A percentile compares a stretch with the other conserved stretches of the same genome.
Evolutionary conservation across 176 grass and related monocot genomes (phyloP).

Genomic region (Oryza brachyantha): DNA sequence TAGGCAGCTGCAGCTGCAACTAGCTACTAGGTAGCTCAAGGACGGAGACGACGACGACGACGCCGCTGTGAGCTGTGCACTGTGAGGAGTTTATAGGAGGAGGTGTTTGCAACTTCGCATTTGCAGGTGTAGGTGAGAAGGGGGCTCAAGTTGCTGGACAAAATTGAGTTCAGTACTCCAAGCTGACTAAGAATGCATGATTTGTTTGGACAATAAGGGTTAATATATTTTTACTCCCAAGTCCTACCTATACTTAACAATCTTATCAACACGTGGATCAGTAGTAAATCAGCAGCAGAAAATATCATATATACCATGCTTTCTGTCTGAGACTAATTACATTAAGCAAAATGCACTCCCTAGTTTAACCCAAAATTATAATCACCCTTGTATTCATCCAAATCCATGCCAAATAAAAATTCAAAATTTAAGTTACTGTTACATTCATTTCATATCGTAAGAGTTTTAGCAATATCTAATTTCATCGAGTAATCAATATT

Average conservation of each 20-base stretch:
- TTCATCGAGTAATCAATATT: no score
- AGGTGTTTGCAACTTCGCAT: background rate
- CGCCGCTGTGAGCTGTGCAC: background rate
- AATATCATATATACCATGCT: background rate
- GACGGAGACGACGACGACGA: background rate
- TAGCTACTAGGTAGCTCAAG: background rate
- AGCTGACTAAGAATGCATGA: slow-evolving; percentile 17
- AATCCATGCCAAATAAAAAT: no score
- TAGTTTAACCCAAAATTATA: no score
- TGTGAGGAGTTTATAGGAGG: slow-evolving; percentile 28
- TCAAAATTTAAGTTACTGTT: no score
- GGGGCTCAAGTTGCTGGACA: slow-evolving; percentile 32
- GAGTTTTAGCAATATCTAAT: no score
- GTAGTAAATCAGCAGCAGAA: background rate
- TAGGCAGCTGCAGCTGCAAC: background rate
- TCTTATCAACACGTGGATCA: background rate
- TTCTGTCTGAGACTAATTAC: background rate
- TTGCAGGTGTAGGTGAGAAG: background rate
- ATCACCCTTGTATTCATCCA: no score
- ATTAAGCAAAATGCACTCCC: no score
- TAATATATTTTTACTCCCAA: slow-evolving; percentile 2
- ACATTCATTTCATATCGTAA: no score
- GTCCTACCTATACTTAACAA: slow-evolving; percentile 13
- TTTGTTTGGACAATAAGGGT: slow-evolving; percentile 13
- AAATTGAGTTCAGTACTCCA: slow-evolving; percentile 23